Base-by-base conservation (phyloP, 2,329 filamentous ascomycete species). In the Cryphonectria radicalis region DNA sequence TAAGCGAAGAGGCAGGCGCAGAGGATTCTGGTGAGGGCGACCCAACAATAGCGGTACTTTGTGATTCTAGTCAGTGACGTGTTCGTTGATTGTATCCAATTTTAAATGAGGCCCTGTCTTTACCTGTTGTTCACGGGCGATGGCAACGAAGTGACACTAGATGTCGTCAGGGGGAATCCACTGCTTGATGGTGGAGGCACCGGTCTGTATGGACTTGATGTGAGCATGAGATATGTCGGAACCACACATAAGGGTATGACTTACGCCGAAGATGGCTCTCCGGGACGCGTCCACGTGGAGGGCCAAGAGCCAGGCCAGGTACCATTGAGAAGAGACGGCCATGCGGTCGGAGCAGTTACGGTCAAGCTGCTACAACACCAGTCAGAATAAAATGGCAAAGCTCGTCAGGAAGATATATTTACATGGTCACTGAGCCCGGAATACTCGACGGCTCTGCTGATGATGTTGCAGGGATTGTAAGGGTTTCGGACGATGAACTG, bases 221-320 rank as follows among this genome's bases (percentile, higher is more conserved):
- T 60, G 35, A 60, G 57, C 28, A 60, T 60, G 57, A n/a, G 57
- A 37, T 37, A 32, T 14, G 22, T 8, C 17, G 13, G 4, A 40
- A 2, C 11, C 13, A 28, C 25, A 32, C 53, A 10, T 5, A 14
- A 7, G 10, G 42, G n/a, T 14, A 35, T 28, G 28, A 40, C 65
- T 63, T 5, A 70, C 69, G 35, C 63, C 5, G 69, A 59, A 68
- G 65, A 25, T 28, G 53, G 11, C 11, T 25, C 53, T 25, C 53
- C 25, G 13, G 63, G 46, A 40, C 37, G 4, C 50, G 63, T 42
- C 35, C 37, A 28, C 8, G 55, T 60, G n/a, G 55, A 66, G 17
- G 62, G 43, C 59, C 66, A 40, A 46, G 70, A 37, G 37, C 11
- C 59, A 43, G 70, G 43, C 43, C 53, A 57, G 14, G 70, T 63